These are phyloP conservation scores for Erigeron canadensis DNA, from an alignment of 129 eudicot species.

Conservation along the genomic window DNA sequence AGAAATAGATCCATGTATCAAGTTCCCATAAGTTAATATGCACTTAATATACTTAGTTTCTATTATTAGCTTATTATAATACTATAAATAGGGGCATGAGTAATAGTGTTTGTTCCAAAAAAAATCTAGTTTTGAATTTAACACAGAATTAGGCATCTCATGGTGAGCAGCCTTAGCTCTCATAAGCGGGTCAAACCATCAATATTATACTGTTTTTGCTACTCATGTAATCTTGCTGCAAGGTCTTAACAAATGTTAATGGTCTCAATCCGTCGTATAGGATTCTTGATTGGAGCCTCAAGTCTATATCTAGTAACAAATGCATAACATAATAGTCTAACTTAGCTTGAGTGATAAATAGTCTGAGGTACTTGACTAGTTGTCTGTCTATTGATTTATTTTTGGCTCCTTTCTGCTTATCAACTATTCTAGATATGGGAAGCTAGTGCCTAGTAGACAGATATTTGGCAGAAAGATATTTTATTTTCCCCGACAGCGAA, in stretches of 20 bases:
- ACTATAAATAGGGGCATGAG: not conserved
- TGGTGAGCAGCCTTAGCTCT: not conserved
- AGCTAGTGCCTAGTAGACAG: not conserved
- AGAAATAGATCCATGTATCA: not conserved
- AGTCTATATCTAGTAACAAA: not conserved
- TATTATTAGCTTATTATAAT: slow-evolving; percentile 8
- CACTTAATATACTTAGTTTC: slow-evolving; percentile 7
- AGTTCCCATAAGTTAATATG: slow-evolving; percentile 9
- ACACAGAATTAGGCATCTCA: not conserved
- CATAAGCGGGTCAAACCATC: not conserved
- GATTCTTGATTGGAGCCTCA: not conserved
- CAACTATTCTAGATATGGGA: not conserved
- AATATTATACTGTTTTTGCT: not conserved
- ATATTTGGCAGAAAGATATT: not conserved
- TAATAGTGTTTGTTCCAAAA: not conserved
- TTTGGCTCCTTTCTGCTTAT: not conserved
- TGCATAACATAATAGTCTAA: not conserved
- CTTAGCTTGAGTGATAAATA: not conserved
- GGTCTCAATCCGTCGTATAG: not conserved
- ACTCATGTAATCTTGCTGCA: not conserved
- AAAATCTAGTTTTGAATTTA: not conserved
- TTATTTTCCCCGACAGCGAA: too few relatives aligned
- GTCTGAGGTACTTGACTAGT: not conserved
- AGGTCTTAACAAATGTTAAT: not conserved
- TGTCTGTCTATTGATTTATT: not conserved